These are phyloP conservation scores for Termitomyces sp. DNA, from an alignment of 1,284 basidiomycete species.

Conservation along the genomic window DNA sequence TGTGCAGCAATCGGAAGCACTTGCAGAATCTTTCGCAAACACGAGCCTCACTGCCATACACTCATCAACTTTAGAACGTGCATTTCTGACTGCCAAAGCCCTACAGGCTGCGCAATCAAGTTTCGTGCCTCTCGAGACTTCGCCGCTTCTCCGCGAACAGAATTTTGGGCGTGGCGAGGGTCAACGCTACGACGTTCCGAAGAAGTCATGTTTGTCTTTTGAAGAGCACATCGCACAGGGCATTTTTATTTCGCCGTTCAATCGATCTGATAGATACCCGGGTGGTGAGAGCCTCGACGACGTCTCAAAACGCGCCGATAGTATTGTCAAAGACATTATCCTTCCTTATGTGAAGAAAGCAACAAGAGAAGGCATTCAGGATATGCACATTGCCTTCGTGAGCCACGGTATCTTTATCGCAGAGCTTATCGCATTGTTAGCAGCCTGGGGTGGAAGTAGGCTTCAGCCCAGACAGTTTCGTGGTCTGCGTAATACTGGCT, in stretches of 20 bases:
- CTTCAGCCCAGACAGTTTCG: constrained; percentile 32
- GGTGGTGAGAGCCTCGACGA: constrained; percentile 74
- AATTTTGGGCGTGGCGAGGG: constrained; percentile 76
- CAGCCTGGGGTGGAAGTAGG: constrained; percentile 33
- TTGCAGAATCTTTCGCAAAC: constrained; percentile 59
- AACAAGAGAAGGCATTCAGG: constrained; percentile 30
- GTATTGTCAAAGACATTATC: constrained; percentile 54
- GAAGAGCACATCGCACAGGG: constrained; percentile 47
- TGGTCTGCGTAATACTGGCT: constrained; percentile 67
- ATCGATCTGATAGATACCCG: constrained; percentile 56
- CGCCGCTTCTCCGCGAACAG: constrained; percentile 57
- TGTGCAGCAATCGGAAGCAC: constrained; percentile 75
- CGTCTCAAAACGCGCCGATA: constrained; percentile 54
- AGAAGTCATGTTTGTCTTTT: constrained; percentile 32
- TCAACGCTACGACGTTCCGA: constrained; percentile 36
- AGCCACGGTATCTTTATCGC: constrained; percentile 79
- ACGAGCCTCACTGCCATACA: constrained; percentile 65
- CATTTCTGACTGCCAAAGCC: constrained; percentile 64
- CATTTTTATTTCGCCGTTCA: constrained; percentile 44
- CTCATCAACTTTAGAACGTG: constrained; percentile 77
- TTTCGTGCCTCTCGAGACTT: constrained; percentile 49
- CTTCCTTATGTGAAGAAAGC: constrained; percentile 51
- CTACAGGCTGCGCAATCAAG: constrained; percentile 39
- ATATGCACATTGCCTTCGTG: constrained; percentile 62
- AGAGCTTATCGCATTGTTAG: constrained; percentile 52